Evolutionary conservation across 2,329 filamentous ascomycete species (phyloP).

Genomic region (Tetracladium maxilliforme): DNA sequence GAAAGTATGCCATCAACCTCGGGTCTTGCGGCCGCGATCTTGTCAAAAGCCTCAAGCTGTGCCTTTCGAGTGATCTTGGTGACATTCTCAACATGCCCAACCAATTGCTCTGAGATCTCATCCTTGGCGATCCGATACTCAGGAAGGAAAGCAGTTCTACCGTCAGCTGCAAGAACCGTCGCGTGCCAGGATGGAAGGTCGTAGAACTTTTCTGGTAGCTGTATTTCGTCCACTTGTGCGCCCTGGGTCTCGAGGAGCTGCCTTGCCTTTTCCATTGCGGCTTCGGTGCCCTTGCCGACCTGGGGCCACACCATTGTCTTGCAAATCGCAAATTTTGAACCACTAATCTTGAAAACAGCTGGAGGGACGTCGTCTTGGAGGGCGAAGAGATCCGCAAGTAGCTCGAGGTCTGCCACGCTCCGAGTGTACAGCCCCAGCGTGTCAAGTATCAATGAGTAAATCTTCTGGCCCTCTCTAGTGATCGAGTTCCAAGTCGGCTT

Average conservation of each 20-base stretch:
- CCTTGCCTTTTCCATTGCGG: constrained; percentile 24
- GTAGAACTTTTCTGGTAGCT: constrained; percentile 32
- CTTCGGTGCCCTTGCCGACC: constrained; percentile 25
- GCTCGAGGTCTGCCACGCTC: constrained; percentile 38
- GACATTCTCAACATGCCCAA: constrained; percentile 36
- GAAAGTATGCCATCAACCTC: constrained; percentile 34
- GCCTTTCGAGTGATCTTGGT: constrained; percentile 24
- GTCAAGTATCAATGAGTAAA: constrained; percentile 43
- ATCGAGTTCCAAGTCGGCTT: constrained; percentile 54
- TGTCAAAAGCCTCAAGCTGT: constrained; percentile 38
- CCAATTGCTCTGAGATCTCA: constrained; percentile 24
- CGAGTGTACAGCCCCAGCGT: constrained; percentile 47
- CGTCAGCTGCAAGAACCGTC: constrained; percentile 34
- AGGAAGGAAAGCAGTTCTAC: constrained; percentile 30
- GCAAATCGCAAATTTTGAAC: constrained; percentile 36
- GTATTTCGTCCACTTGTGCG: constrained; percentile 39
- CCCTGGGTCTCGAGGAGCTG: constrained; percentile 27
- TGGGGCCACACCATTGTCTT: constrained; percentile 36
- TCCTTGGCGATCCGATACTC: constrained; percentile 34
- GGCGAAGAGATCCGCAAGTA: constrained; percentile 37
- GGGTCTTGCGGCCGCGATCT: constrained; percentile 34
- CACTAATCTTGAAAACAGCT: constrained; percentile 20
- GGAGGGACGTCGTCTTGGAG: constrained; percentile 30
- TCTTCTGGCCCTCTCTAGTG: constrained; percentile 43
- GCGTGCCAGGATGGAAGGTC: constrained; percentile 35